Conservation (phyloP, 208 protist species). For the Acanthamoeba healyi region DNA sequence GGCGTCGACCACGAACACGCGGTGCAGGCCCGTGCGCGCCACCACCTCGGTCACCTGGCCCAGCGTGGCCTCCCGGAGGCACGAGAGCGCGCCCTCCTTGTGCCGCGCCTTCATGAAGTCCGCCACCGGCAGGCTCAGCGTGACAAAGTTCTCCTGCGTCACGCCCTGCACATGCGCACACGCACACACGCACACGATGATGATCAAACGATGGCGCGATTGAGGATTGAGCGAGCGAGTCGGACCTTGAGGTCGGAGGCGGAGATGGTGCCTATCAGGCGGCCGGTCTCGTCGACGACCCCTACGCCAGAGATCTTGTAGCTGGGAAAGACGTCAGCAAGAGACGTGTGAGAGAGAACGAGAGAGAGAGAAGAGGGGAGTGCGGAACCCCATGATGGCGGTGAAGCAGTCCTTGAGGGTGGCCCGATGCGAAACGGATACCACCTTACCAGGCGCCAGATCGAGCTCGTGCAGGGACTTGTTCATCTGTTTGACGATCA, state of each 20-base stretch:
- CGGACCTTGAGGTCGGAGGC: conserved; percentile 35
- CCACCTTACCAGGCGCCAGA: neutral
- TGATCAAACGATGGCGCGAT: neutral
- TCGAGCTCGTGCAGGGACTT: neutral
- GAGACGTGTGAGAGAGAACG: neutral
- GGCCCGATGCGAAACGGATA: conserved; percentile 18
- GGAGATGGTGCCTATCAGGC: conserved; percentile 38
- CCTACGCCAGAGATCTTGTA: conserved; percentile 25
- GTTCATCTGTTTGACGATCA: too few relatives aligned
- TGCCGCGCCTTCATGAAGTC: neutral
- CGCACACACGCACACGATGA: too few relatives aligned
- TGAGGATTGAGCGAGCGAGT: neutral
- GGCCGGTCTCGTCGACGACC: conserved; percentile 15
- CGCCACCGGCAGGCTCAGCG: neutral
- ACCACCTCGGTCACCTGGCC: conserved; percentile 15
- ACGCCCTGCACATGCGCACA: neutral
- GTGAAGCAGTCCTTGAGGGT: conserved; percentile 51
- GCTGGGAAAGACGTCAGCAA: too few relatives aligned
- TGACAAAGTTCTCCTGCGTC: conserved; percentile 27
- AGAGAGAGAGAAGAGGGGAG: neutral
- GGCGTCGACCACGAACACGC: conserved; percentile 41
- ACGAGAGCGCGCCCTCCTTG: conserved; percentile 42
- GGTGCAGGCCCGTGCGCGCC: conserved; percentile 16
- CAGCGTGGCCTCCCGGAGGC: conserved; percentile 3
- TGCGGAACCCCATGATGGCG: neutral